Conservation (phyloP, 106 monocot genomes). For the Dactylorhiza incarnata region DNA sequence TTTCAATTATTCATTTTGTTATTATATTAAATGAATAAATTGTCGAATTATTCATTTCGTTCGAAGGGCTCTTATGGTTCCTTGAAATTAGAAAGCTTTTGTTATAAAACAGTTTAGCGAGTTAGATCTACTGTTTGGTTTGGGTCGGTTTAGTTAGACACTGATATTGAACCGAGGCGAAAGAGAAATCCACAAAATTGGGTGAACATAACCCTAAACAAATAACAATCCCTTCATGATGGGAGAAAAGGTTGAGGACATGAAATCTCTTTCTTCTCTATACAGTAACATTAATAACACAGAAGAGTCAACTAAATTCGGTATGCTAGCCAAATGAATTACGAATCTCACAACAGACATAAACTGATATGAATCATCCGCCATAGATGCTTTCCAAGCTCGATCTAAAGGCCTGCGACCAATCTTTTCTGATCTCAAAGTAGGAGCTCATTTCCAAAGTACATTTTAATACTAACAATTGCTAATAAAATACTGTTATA, state of each 20-base stretch:
- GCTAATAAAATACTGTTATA: no score
- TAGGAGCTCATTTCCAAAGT: slow-evolving; percentile 17
- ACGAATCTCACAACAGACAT: background rate
- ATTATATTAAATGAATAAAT: no score
- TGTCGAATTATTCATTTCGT: no score
- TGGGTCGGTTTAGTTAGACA: no score
- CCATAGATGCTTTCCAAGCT: background rate
- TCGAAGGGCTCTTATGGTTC: no score
- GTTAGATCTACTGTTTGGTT: no score
- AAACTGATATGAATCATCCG: background rate
- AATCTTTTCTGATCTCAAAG: slow-evolving; percentile 28
- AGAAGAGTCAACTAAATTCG: background rate
- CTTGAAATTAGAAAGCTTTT: no score
- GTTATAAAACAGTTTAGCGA: no score
- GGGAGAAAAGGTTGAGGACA: background rate
- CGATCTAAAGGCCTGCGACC: slow-evolving; percentile 1
- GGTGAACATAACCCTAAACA: background rate
- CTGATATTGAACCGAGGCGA: no score
- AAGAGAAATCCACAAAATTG: background rate
- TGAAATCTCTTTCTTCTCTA: slow-evolving; percentile 2
- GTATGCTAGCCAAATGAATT: background rate
- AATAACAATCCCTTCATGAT: background rate
- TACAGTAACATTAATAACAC: background rate
- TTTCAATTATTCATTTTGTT: no score
- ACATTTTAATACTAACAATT: no score